phyloP scores from a whole-genome alignment of 2,329 filamentous ascomycete species.

The Arthrocladium fulminans region DNA sequence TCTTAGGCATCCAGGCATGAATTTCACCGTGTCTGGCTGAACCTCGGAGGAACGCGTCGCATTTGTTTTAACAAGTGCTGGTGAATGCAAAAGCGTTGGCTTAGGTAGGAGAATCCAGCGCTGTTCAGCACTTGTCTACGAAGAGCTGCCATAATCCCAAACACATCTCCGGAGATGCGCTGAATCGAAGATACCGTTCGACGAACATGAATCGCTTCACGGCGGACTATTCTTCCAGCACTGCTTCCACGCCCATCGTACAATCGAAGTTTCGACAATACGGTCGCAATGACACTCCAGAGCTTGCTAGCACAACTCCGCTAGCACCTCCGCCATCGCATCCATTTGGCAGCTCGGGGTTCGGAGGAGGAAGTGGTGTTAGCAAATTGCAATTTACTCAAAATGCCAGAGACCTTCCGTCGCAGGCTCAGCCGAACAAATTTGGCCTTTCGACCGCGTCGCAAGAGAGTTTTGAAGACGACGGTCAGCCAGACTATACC shows the following conservation, averaged over 20 bases:
- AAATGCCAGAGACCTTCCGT: constrained; percentile 4
- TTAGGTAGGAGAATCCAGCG: no score
- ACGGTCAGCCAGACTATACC: constrained; percentile 7
- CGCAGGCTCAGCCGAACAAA: constrained; percentile 13
- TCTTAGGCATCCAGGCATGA: neutral
- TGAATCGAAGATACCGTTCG: neutral
- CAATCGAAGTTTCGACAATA: neutral
- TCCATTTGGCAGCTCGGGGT: constrained; percentile 44
- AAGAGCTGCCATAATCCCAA: neutral
- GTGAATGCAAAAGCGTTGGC: no score
- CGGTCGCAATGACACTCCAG: constrained; percentile 12
- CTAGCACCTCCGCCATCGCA: constrained; percentile 45
- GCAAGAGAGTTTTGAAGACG: constrained; percentile 7
- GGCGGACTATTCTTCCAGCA: constrained; percentile 22
- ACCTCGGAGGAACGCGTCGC: neutral
- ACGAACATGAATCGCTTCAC: constrained; percentile 20
- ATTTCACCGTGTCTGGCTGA: neutral
- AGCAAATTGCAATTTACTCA: constrained; percentile 28
- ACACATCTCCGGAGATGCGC: neutral
- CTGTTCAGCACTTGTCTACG: no score
- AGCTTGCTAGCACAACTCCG: constrained; percentile 35
- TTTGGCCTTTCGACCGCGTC: constrained; percentile 16
- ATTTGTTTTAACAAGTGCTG: no score
- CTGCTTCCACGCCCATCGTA: constrained; percentile 14
- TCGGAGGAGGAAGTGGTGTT: constrained; percentile 28